Evolutionary conservation across 73 alveolate species (phyloP).

Genomic region (Paramecium biaurelia): DNA sequence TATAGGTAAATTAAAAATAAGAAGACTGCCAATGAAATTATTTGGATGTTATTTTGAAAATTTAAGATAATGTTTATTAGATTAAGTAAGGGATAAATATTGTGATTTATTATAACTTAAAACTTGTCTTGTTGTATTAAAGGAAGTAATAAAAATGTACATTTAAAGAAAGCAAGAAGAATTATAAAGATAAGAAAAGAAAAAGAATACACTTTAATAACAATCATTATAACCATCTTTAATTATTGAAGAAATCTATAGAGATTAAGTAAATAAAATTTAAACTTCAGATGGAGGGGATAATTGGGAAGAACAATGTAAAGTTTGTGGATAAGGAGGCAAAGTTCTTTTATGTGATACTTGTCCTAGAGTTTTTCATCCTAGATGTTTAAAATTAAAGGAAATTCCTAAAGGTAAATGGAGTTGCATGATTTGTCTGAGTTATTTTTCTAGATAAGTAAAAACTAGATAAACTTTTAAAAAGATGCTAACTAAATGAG

Average conservation of each 20-base stretch:
- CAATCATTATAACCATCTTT: not conserved
- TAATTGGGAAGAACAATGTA: conserved; percentile 52
- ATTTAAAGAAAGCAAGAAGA: not conserved
- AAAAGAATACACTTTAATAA: not conserved
- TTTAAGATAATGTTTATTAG: not conserved
- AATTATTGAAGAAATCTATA: not conserved
- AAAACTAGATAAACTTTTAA: conserved; percentile 25
- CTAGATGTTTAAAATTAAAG: conserved; percentile 46
- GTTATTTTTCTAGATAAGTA: not conserved
- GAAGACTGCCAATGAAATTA: conserved; percentile 24
- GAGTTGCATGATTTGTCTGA: conserved; percentile 31
- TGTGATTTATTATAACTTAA: not conserved
- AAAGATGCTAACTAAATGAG: conserved; percentile 6
- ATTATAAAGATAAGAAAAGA: not conserved
- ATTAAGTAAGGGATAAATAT: not conserved
- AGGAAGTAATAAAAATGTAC: not conserved
- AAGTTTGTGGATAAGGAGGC: conserved; percentile 51
- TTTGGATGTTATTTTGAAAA: conserved; percentile 19
- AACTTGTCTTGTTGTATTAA: not conserved
- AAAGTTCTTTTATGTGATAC: conserved; percentile 60
- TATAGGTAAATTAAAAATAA: not conserved
- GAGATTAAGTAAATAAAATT: not conserved
- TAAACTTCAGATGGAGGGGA: not conserved
- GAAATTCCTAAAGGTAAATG: conserved; percentile 52
- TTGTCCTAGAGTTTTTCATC: conserved; percentile 62